Conservation (phyloP, 176 grass and related monocot genomes). For the Panicum miliaceum region DNA sequence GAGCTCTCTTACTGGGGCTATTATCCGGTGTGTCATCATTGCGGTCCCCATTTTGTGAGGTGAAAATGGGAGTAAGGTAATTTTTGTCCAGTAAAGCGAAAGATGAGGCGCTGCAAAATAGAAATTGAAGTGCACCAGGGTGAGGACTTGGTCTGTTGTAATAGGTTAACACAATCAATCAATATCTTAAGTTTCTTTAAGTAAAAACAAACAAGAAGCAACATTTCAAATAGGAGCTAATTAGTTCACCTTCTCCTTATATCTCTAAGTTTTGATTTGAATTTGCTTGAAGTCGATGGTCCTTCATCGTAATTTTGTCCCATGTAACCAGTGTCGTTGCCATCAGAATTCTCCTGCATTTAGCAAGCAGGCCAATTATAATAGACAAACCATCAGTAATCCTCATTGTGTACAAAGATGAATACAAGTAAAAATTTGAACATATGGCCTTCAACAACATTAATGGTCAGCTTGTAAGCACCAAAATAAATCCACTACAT, state of each 20-base stretch:
- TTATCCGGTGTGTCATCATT: constrained; percentile 43
- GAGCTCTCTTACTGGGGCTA: constrained; percentile 45
- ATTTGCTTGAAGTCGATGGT: constrained; percentile 65
- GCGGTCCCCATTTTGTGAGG: constrained; percentile 54
- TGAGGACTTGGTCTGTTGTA: not conserved
- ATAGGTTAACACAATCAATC: not conserved
- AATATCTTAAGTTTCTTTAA: not conserved
- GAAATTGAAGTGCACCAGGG: not conserved
- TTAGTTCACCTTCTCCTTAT: constrained; percentile 64
- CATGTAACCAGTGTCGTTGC: constrained; percentile 39
- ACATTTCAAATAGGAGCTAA: constrained; percentile 15
- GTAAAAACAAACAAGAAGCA: constrained; percentile 5
- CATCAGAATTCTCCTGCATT: constrained; percentile 62
- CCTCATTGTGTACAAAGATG: not conserved
- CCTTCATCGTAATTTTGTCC: constrained; percentile 56
- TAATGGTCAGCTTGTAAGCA: not conserved
- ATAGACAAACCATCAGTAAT: not conserved
- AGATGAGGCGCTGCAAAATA: constrained; percentile 73
- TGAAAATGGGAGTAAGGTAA: constrained; percentile 92
- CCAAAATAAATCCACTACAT: not conserved
- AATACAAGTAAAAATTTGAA: constrained; percentile 8
- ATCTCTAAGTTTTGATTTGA: constrained; percentile 78
- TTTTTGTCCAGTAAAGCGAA: constrained; percentile 82
- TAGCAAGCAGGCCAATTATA: constrained; percentile 23
- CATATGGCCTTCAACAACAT: not conserved